Evolutionary conservation across 352 stramenopile genomes (phyloP).

Genomic region (Vaucheria bursata): DNA sequence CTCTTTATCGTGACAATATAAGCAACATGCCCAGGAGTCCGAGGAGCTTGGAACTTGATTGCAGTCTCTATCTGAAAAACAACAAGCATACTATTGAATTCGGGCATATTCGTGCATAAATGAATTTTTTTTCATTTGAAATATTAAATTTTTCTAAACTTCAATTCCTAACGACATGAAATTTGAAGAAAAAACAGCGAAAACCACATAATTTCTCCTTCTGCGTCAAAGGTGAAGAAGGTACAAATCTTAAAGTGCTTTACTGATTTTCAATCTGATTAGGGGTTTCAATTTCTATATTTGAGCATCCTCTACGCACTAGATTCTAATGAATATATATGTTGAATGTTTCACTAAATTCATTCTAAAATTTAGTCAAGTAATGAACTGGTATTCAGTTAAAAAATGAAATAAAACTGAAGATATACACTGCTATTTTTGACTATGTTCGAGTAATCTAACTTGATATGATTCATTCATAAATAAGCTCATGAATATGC

Average conservation of each 20-base stretch:
- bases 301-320: no score
- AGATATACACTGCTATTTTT: neutral
- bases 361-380: neutral
- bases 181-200: neutral
- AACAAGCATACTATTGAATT: neutral
- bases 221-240: neutral
- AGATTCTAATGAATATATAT: neutral
- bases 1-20: conserved; percentile 23
- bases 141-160: neutral
- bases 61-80: neutral
- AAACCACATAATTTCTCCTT: neutral
- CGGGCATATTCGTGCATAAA: neutral
- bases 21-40: conserved; percentile 10
- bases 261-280: no score
- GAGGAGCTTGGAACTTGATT: conserved; percentile 35
- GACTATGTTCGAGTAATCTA: neutral
- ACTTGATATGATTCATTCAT: neutral
- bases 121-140: neutral
- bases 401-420: neutral
- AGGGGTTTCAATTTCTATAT: no score
- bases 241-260: neutral
- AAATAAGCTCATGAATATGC: neutral
- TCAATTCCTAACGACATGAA: neutral
- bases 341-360: neutral
- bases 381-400: neutral